Evolutionary conservation across 2,329 filamentous ascomycete species (phyloP).

Genomic region (Alternaria brassicicola): DNA sequence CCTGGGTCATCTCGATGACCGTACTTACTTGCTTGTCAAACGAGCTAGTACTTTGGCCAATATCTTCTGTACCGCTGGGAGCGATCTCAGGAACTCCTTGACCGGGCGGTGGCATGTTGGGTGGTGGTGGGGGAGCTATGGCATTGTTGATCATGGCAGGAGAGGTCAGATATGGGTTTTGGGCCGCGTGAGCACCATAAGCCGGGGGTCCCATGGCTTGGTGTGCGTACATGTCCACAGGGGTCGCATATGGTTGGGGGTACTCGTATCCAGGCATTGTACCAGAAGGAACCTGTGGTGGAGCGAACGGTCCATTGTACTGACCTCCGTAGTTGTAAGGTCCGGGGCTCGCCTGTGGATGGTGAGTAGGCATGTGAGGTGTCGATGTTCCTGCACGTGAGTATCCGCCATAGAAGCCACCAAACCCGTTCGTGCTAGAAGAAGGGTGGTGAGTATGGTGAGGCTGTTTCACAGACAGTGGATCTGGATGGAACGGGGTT

Average conservation of each 20-base stretch:
- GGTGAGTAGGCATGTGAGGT: constrained; percentile 44
- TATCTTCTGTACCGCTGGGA: constrained; percentile 26
- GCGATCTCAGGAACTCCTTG: constrained; percentile 25
- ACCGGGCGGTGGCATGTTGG: constrained; percentile 25
- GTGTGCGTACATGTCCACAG: constrained; percentile 40
- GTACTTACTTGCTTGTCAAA: constrained; percentile 51
- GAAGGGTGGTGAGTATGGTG: constrained; percentile 40
- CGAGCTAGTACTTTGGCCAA: constrained; percentile 41
- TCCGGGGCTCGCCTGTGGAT: constrained; percentile 47
- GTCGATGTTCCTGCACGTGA: constrained; percentile 47
- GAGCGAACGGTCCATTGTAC: constrained; percentile 46
- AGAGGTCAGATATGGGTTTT: constrained; percentile 40
- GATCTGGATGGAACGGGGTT: constrained; percentile 72
- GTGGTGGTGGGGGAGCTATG: constrained; percentile 30
- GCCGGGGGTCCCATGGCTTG: constrained; percentile 40
- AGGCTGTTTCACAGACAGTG: constrained; percentile 53
- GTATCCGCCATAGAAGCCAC: constrained; percentile 45
- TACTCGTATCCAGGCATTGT: constrained; percentile 36
- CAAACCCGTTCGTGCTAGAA: constrained; percentile 32
- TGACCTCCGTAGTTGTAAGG: constrained; percentile 45
- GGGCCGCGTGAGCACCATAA: constrained; percentile 33
- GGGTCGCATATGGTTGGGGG: constrained; percentile 36
- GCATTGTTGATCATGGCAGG: constrained; percentile 38
- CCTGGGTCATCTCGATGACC: constrained; percentile 58
- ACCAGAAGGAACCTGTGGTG: constrained; percentile 38